These are phyloP conservation scores for Trametes cubensis DNA, from an alignment of 768 basidiomycete genomes.

Conservation along the genomic window DNA sequence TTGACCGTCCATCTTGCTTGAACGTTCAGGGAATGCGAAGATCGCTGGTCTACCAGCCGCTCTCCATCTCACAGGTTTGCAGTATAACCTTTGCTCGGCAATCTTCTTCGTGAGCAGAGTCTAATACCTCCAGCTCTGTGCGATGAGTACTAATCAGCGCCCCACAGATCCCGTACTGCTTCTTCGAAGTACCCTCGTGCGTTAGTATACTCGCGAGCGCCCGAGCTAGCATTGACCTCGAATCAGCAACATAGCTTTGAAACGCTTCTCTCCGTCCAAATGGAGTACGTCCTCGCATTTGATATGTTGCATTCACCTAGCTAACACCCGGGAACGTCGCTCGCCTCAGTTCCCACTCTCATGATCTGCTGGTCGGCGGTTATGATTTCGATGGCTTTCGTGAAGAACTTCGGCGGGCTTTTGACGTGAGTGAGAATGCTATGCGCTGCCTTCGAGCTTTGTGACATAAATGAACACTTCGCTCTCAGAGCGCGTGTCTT, in stretches of 20 bases:
- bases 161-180: constrained; percentile 17
- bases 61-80: constrained; percentile 11
- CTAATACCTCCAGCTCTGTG: background rate
- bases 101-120: constrained; percentile 11
- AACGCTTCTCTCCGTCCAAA: constrained; percentile 7
- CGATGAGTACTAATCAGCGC: background rate
- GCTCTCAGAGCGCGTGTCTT: constrained; percentile 11
- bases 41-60: constrained; percentile 13
- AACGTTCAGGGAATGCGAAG: constrained; percentile 15
- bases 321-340: no score
- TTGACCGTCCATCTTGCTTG: background rate
- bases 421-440: constrained; percentile 5
- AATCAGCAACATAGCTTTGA: constrained; percentile 16
- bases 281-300: constrained; percentile 1
- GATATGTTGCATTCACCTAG: background rate
- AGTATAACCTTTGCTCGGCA: constrained; percentile 14
- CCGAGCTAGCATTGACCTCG: no score
- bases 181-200: constrained; percentile 16
- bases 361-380: constrained; percentile 19
- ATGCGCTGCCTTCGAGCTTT: background rate
- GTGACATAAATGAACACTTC: background rate
- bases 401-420: constrained; percentile 16
- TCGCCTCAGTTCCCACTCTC: constrained; percentile 11
- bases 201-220: background rate
- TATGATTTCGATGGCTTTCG: constrained; percentile 10